Percentiles rank a stretch among this genome's conserved stretches.
phyloP scores from a whole-genome alignment of 371 early-diverging fungal genomes.

The Mucor circinelloides region DNA sequence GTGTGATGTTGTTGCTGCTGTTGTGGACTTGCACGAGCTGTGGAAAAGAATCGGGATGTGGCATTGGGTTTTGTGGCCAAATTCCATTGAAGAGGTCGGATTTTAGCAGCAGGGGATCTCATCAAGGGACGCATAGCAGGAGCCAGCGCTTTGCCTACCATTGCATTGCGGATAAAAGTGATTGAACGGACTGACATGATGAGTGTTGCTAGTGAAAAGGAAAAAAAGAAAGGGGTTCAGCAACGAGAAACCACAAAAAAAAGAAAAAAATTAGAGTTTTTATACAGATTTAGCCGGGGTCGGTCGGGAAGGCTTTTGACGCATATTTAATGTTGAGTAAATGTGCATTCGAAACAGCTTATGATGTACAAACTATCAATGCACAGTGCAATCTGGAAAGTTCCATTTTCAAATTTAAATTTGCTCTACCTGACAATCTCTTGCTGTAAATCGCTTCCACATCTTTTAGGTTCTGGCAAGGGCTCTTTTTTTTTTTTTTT shows the following conservation, averaged over 20 bases:
- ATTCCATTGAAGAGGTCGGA: not conserved
- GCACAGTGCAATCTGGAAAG: not conserved
- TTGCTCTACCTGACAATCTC: not conserved
- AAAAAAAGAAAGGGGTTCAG: not conserved
- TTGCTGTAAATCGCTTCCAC: not conserved
- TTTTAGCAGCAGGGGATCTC: not conserved
- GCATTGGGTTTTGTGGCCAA: not conserved
- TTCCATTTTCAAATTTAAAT: not conserved
- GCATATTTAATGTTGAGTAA: slow-evolving; percentile 2
- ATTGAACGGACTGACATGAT: slow-evolving; percentile 6
- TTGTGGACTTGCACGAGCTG: slow-evolving; percentile 4
- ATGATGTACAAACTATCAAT: not conserved
- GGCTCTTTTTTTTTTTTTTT: not conserved
- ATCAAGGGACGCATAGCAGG: not conserved
- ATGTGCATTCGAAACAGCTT: not conserved
- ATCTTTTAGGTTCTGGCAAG: not conserved
- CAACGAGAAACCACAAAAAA: not conserved
- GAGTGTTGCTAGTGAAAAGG: not conserved
- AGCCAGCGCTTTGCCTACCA: not conserved
- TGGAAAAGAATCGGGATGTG: slow-evolving; percentile 8
- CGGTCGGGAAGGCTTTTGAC: slow-evolving; percentile 7
- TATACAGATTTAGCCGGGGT: not conserved
- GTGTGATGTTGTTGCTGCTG: slow-evolving; percentile 2
- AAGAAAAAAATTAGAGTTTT: not conserved
- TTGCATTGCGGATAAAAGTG: not conserved